Evolutionary conservation across 2,329 filamentous ascomycete species (phyloP).

Genomic region (Trichoderma sp.): DNA sequence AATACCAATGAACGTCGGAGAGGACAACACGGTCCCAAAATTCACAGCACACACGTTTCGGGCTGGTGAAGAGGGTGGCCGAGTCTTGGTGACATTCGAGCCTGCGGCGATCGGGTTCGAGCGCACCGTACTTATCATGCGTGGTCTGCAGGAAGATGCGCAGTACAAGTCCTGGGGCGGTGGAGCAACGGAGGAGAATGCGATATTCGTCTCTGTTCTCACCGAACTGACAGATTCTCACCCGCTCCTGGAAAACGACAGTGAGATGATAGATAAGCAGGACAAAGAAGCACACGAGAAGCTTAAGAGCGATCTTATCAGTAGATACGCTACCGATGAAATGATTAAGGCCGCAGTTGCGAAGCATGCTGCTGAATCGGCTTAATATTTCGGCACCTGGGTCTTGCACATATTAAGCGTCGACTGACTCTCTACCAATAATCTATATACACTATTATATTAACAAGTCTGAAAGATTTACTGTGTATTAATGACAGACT

Average conservation of each 20-base stretch:
- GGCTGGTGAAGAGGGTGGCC: background rate
- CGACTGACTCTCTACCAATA: background rate
- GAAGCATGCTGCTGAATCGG: background rate
- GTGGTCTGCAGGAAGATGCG: background rate
- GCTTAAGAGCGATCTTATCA: background rate
- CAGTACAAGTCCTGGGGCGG: background rate
- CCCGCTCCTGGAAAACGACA: background rate
- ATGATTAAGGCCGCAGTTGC: background rate
- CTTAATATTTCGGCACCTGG: background rate
- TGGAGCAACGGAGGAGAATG: background rate
- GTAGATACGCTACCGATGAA: constrained; percentile 8
- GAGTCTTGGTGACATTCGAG: background rate
- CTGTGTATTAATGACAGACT: no score
- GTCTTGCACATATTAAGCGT: background rate
- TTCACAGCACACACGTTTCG: constrained; percentile 7
- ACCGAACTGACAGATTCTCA: background rate
- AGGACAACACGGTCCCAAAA: background rate
- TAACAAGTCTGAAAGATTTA: background rate
- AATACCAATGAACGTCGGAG: background rate
- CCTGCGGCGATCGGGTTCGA: background rate
- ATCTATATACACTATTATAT: background rate
- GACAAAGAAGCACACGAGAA: background rate
- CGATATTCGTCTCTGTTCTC: constrained; percentile 3
- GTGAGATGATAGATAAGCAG: background rate
- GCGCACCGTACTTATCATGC: background rate